Percentiles rank a stretch among this genome's conserved stretches.
Conservation (phyloP, 768 basidiomycete genomes). For the Clathrus columnatus region DNA sequence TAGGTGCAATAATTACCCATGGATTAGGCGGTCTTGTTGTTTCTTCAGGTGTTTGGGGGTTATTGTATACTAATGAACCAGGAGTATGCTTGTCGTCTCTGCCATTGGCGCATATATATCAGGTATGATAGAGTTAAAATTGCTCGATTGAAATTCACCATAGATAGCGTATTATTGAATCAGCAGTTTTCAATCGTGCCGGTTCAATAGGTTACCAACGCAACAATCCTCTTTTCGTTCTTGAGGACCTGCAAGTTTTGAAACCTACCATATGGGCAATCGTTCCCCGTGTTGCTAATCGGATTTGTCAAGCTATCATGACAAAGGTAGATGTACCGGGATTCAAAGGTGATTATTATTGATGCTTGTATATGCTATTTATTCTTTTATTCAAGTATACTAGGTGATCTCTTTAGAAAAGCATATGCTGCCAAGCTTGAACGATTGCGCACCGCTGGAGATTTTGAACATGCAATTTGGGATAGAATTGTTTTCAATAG, state of each 20-base stretch:
- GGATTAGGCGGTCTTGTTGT: constrained; percentile 51
- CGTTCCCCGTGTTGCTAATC: constrained; percentile 79
- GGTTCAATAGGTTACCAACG: constrained; percentile 78
- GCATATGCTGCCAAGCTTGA: neutral
- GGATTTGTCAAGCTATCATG: constrained; percentile 69
- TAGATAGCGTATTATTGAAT: constrained; percentile 38
- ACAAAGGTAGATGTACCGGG: neutral
- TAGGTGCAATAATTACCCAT: constrained; percentile 60
- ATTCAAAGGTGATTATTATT: neutral
- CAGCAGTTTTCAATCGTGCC: constrained; percentile 46
- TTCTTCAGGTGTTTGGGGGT: constrained; percentile 49
- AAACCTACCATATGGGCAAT: constrained; percentile 77
- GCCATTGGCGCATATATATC: constrained; percentile 85
- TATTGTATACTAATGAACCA: constrained; percentile 35
- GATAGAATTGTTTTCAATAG: neutral
- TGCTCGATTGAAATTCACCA: neutral
- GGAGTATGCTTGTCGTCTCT: constrained; percentile 60
- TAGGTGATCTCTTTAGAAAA: neutral
- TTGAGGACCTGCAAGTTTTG: constrained; percentile 81
- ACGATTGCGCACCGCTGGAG: neutral
- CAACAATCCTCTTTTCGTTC: constrained; percentile 74
- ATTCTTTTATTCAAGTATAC: neutral
- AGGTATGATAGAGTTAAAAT: constrained; percentile 51
- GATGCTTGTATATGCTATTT: neutral
- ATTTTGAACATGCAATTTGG: neutral